These are phyloP conservation scores for Prasinococcaceae sp. DNA, from an alignment of 139 green algal genomes.

Conservation along the genomic window DNA sequence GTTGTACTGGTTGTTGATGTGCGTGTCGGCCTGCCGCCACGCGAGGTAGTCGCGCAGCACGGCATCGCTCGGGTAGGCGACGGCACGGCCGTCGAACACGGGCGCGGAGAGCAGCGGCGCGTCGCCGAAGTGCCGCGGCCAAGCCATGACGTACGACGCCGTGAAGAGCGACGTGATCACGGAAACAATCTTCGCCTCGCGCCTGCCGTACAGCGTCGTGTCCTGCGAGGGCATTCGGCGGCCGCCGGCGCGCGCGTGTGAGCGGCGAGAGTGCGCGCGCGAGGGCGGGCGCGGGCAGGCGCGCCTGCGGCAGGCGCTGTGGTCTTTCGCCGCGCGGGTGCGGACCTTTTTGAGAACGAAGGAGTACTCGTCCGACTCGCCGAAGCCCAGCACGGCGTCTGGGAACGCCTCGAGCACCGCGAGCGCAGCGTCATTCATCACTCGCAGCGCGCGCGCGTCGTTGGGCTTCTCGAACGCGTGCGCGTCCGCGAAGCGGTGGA, in stretches of 20 bases:
- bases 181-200: slow-evolving; percentile 69
- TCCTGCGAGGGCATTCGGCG: too few species aligned
- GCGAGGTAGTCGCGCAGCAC: slow-evolving; percentile 73
- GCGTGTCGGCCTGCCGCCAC: slow-evolving; percentile 83
- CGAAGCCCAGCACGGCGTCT: slow-evolving; percentile 29
- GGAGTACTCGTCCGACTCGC: slow-evolving; percentile 29
- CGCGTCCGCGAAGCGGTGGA: slow-evolving; percentile 17
- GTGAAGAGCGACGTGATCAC: slow-evolving; percentile 71
- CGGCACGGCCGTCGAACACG: slow-evolving; percentile 73
- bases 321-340: slow-evolving; percentile 14
- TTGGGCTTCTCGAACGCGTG: slow-evolving; percentile 26
- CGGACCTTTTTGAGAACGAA: background rate
- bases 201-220: too few species aligned
- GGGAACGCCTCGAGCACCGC: slow-evolving; percentile 12
- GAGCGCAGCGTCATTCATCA: slow-evolving; percentile 20
- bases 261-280: too few species aligned
- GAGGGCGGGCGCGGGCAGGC: too few species aligned
- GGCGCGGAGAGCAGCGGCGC: slow-evolving; percentile 44
- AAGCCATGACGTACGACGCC: slow-evolving; percentile 61
- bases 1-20: slow-evolving; percentile 98
- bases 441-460: slow-evolving; percentile 15
- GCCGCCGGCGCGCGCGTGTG: too few species aligned
- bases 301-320: too few species aligned
- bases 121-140: slow-evolving; percentile 32
- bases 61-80: slow-evolving; percentile 60